Evolutionary conservation across 768 basidiomycete species (phyloP), one percentile per base, ranked within the genome.

Genomic region (Russula vinacea): DNA sequence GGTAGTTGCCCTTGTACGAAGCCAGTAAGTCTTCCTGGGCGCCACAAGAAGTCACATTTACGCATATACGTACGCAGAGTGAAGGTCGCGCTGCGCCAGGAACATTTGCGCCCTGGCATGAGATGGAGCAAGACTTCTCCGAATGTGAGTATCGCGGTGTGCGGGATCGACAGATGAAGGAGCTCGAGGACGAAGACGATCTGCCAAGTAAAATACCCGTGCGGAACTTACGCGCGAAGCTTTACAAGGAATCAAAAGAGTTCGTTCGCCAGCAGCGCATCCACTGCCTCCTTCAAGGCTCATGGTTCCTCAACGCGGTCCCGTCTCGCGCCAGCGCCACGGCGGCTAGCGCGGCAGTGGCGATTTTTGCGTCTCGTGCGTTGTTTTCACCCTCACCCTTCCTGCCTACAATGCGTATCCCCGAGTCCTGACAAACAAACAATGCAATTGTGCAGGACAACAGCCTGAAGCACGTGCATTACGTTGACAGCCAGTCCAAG

Each of bases 241-340:
- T 97, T 24, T 90, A 90, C 79, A 92, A 86, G 71, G 94, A 97
- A 73, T 93, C 91, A 16, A 92, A 84, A 68, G 91, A 93, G 71
- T 95, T 94, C 70, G 90, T 97, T 24, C 81, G 88, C 47, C 87
- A 90, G 72, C 94, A 97, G 74, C 82, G 94, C 58, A 88, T 94
- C 71, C 88, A 91, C 67, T 95, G 93, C 71, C 75, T 97, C 44
- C 77, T 92, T 52, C 88, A 93, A 72, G 94, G 94, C 37, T 89
- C 92, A 24, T 97, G 94, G 94, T 95, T 97, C 74, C 83, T 91
- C 67, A 93, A 88, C 70, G 92, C 86, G 1, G 76, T 89, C 44
- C 85, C 86, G 44, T 75, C 24, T 68, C 29, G 70, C 77, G 17
- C 80, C 81, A 19, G 73, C 72, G 11, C 71, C 77, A 16, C 80